These are phyloP conservation scores for Ceratobasidium sp. DNA, from an alignment of 1,284 basidiomycete genomes.

Conservation along the genomic window DNA sequence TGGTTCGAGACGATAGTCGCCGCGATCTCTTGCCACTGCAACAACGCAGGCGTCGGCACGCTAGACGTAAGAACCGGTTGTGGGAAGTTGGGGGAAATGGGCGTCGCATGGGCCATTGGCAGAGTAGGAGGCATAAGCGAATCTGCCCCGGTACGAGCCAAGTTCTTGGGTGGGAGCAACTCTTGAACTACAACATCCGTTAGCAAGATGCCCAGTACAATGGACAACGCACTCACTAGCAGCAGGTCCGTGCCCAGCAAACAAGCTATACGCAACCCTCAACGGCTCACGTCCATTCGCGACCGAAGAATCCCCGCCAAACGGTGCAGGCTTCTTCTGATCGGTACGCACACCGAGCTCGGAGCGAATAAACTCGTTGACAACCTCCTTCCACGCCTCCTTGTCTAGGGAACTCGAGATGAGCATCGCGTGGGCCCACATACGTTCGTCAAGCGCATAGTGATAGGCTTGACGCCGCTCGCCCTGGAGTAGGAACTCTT, in stretches of 20 bases:
- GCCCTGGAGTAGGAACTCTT: constrained; percentile 79
- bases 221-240: constrained; percentile 60
- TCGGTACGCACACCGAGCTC: constrained; percentile 64
- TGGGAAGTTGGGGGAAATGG: constrained; percentile 69
- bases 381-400: constrained; percentile 91
- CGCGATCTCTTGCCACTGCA: constrained; percentile 85
- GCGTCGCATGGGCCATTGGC: constrained; percentile 56
- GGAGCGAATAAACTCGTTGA: constrained; percentile 81
- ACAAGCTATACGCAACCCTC: constrained; percentile 84
- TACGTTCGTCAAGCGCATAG: constrained; percentile 83
- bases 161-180: constrained; percentile 68
- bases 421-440: constrained; percentile 97
- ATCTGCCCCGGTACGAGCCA: constrained; percentile 47
- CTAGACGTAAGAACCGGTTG: constrained; percentile 53
- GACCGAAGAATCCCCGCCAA: constrained; percentile 40
- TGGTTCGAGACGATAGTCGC: constrained; percentile 85
- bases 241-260: constrained; percentile 80
- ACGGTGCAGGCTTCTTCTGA: constrained; percentile 26
- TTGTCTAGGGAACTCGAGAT: constrained; percentile 94
- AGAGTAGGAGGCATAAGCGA: constrained; percentile 54
- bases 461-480: constrained; percentile 87
- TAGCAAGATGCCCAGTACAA: constrained; percentile 14
- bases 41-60: constrained; percentile 64
- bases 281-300: constrained; percentile 71
- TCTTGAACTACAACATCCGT: constrained; percentile 67